Evolutionary conservation across 192 early-diverging fungal genomes (phyloP), one percentile per base, ranked within the genome.

Genomic region (Funneliformis geosporum): DNA sequence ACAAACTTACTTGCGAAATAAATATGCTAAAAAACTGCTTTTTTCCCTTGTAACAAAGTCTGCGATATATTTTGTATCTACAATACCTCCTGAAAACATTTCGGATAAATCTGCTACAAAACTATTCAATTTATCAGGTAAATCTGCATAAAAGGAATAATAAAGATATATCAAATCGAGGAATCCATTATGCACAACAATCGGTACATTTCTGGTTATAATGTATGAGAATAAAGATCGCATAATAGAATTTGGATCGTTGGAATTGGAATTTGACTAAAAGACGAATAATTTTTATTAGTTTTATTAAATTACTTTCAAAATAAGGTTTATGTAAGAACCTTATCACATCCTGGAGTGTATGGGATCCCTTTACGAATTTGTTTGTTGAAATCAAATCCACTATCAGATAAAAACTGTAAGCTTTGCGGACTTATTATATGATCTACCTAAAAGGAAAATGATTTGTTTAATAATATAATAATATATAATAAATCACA

Each of bases 101-200:
- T 91, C 89, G 18, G 77, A 78, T 18, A 98, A 75, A 82, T 97
- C 96, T 16, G 89, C 89, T 1, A 93, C 83, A 83, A 99, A 97
- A 0, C 87, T 86, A 50, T 84, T 82, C 62, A 98, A 82, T 7
- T 87, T 82, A 40, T 81, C 80, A 0, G 98, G 98, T 38, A 98
- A 84, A 42, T 87, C 84, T 0, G 94, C 92, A 79, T 95, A 94
- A 78, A 99, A 95, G 14, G 92, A 86, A 83, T 96, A 91, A 83
- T 99, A 98, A 11, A 99, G 70, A 82, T 96, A 99, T 78, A 97
- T 90, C 12, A 99, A 81, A 82, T 99, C 98, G 40, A 97, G 85
- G 25, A 98, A 85, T 0, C 97, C 98, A 82, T 99, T 99, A 88
- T 99, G 98, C 0, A 97, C 85, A 10, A 97, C 88, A 18, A 99